These are phyloP conservation scores for Zymoseptoria brevis DNA, from an alignment of 2,329 filamentous ascomycete species.

Conservation along the genomic window DNA sequence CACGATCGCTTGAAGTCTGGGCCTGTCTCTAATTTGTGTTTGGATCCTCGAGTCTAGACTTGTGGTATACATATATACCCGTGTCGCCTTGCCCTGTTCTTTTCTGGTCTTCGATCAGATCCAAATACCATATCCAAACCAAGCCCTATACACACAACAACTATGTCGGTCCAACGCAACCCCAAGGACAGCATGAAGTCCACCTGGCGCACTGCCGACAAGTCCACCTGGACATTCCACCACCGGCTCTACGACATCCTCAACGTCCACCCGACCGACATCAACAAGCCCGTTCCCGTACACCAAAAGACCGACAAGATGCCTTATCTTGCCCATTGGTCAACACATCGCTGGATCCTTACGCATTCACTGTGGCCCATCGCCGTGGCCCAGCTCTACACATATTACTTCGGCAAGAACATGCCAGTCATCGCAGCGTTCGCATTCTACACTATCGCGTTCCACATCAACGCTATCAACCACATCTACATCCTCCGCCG, in stretches of 20 bases:
- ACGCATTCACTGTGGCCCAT: constrained; percentile 33
- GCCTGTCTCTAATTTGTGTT: too few relatives aligned
- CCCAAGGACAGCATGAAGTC: constrained; percentile 19
- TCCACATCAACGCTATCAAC: constrained; percentile 36
- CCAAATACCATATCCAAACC: not conserved
- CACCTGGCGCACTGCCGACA: constrained; percentile 14
- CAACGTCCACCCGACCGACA: constrained; percentile 11
- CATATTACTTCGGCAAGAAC: constrained; percentile 26
- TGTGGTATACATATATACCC: too few relatives aligned
- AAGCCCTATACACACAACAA: not conserved
- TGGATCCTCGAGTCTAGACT: too few relatives aligned
- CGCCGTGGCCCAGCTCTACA: constrained; percentile 32
- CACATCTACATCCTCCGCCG: constrained; percentile 34
- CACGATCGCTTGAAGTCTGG: too few relatives aligned
- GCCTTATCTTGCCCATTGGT: constrained; percentile 33
- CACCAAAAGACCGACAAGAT: constrained; percentile 37
- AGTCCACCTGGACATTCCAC: constrained; percentile 10
- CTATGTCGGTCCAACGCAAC: not conserved
- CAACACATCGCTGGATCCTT: constrained; percentile 36
- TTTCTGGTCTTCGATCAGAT: not conserved
- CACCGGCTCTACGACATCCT: constrained; percentile 13
- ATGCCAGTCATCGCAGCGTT: constrained; percentile 28
- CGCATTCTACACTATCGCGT: constrained; percentile 33
- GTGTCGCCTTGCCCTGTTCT: not conserved
- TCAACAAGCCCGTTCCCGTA: constrained; percentile 30